Percentiles rank a stretch among this genome's conserved stretches.
These are phyloP conservation scores for Acer saccharum DNA, from an alignment of 345 rosid genomes.

Conservation along the genomic window DNA sequence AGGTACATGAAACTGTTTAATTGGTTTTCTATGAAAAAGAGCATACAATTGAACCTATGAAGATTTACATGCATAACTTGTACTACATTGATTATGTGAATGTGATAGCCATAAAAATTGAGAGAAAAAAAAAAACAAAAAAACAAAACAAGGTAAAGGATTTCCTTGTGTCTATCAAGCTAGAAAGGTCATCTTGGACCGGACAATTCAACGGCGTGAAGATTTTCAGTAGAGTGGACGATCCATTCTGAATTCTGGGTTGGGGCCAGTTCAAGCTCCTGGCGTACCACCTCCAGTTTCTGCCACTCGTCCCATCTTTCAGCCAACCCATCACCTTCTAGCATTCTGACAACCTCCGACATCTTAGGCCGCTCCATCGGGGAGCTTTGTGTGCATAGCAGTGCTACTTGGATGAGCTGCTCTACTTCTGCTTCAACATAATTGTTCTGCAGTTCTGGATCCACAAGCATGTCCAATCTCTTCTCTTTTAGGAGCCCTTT, in stretches of 20 bases:
- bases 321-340: conserved; percentile 22
- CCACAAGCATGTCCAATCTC: conserved; percentile 18
- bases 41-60: neutral
- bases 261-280: conserved; percentile 30
- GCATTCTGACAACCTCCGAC: conserved; percentile 21
- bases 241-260: conserved; percentile 30
- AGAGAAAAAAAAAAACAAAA: neutral
- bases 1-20: neutral
- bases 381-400: conserved; percentile 14
- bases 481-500: conserved; percentile 12
- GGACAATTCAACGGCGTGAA: conserved; percentile 35
- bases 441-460: conserved; percentile 14
- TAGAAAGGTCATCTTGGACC: conserved; percentile 34
- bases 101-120: neutral
- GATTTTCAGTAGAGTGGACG: conserved; percentile 33
- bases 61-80: conserved; percentile 7
- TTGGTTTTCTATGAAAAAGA: neutral
- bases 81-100: neutral
- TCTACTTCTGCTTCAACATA: conserved; percentile 20
- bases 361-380: conserved; percentile 16
- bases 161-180: neutral
- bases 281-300: conserved; percentile 33
- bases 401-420: conserved; percentile 22
- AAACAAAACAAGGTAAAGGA: neutral
- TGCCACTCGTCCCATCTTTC: conserved; percentile 21